Evolutionary conservation across 257 asterid genomes (phyloP).

Genomic region (Solanum rostratum): DNA sequence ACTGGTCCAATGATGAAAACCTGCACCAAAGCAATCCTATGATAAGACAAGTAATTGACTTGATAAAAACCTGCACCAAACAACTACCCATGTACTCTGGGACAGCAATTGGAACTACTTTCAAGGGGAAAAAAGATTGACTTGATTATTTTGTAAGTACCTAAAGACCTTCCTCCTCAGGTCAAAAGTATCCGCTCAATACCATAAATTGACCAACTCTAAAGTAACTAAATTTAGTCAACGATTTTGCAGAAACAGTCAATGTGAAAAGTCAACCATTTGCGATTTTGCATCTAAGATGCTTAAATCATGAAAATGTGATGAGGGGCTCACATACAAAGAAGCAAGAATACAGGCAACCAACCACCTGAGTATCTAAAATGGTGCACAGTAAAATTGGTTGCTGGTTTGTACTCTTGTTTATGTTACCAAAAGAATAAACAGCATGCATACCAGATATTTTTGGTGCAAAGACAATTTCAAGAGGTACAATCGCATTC

Average conservation of each 20-base stretch:
- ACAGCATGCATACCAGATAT: background rate
- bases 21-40: slow-evolving; percentile 24
- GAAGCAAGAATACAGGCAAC: background rate
- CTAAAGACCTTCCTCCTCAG: background rate
- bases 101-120: background rate
- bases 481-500: background rate
- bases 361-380: background rate
- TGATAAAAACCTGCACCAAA: slow-evolving; percentile 62
- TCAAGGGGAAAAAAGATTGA: background rate
- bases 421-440: background rate
- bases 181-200: background rate
- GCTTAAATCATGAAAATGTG: background rate
- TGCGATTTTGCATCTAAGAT: background rate
- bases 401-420: background rate
- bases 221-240: background rate
- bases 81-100: background rate
- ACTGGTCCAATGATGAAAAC: slow-evolving; percentile 82
- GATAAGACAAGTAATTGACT: background rate
- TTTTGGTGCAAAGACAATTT: background rate
- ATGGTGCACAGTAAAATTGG: background rate
- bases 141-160: background rate
- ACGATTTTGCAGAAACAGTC: background rate
- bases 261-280: background rate
- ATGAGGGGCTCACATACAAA: background rate
- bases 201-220: background rate